Base-by-base conservation (phyloP, 139 green algal species). In the Spirogloea muscicola region DNA sequence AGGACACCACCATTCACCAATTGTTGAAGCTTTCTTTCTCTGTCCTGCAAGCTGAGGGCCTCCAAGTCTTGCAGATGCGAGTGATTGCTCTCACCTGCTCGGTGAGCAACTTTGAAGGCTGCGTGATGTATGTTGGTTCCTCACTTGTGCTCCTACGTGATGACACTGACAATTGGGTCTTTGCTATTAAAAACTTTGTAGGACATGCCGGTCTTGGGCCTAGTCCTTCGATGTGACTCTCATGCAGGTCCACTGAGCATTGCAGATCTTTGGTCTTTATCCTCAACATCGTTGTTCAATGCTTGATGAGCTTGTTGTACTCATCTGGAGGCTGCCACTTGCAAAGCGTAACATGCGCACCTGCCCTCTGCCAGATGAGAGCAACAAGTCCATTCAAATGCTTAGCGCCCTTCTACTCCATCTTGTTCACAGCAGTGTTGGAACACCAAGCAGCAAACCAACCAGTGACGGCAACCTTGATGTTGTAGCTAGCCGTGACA, bases 21-120 rank as follows among this genome's bases (percentile, higher is more conserved):
- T 6, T 68, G 3, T 55, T 36, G 27, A 57, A 68, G 27, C 43
- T 6, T 29, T 13, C 48, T 58, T 3, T 68, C 33, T 29, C n/a
- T 5, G 34, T 36, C 5, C 48, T 68, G 43, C 33, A 6, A 38
- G 59, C 48, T 3, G 59, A 68, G 46, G 46, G 46, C 48, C 5
- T 68, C 42, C 37, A 68, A 34, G n/a, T 68, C 48, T 36, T 68
- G 43, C 59, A 68, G 59, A 29, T 68, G 59, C 43, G 46, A 33
- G 41, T n/a, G 33, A 27, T 68, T 4, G n/a, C 42, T 37, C 37
- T 68, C 27, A 42, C 48, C 3, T 68, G 59, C 7, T 31, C 59
- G 25, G 59, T 68, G 7, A 68, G 59, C 29, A 41, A 21, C 46
- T 55, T 31, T 55, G 21, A 21, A 31, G 21, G 21, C 21, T 31